Evolutionary conservation across 2,329 filamentous ascomycete genomes (phyloP).

Genomic region (Ophiostoma triangulosporum): DNA sequence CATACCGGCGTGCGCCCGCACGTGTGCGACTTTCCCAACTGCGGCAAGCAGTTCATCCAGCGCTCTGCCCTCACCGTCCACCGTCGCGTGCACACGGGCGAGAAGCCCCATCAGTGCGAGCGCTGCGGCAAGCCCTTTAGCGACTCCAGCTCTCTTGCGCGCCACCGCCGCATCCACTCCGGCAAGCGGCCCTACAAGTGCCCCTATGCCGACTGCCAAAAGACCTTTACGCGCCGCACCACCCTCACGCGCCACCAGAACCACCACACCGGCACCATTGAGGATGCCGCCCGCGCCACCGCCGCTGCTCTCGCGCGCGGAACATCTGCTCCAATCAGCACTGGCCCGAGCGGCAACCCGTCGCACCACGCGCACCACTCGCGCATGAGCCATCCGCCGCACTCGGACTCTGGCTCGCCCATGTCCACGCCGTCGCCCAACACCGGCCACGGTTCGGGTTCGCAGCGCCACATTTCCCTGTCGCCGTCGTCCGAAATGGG

Average conservation of each 20-base stretch:
- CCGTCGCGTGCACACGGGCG: slow-evolving; percentile 87
- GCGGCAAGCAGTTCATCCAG: slow-evolving; percentile 95
- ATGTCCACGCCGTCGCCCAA: slow-evolving; percentile 70
- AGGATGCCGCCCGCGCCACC: slow-evolving; percentile 81
- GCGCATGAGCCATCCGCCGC: slow-evolving; percentile 31
- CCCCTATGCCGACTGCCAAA: slow-evolving; percentile 92
- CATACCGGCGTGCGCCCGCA: slow-evolving; percentile 86
- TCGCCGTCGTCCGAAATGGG: slow-evolving; percentile 68
- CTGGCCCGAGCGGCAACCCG: not conserved
- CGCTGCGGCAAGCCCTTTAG: slow-evolving; percentile 96
- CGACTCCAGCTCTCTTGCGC: slow-evolving; percentile 84
- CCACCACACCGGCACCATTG: slow-evolving; percentile 86
- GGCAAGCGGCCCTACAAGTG: slow-evolving; percentile 96
- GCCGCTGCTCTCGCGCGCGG: slow-evolving; percentile 63
- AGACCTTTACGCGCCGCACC: slow-evolving; percentile 92
- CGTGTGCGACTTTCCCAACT: slow-evolving; percentile 76
- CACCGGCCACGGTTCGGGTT: slow-evolving; percentile 26
- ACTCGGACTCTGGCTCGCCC: slow-evolving; percentile 56
- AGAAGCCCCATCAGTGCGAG: slow-evolving; percentile 97
- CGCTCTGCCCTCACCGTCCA: slow-evolving; percentile 91
- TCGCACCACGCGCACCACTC: not conserved
- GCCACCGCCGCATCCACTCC: slow-evolving; percentile 88
- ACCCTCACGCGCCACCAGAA: slow-evolving; percentile 93
- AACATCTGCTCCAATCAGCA: slow-evolving; percentile 12
- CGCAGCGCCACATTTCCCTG: slow-evolving; percentile 52